Evolutionary conservation across 2,329 filamentous ascomycete genomes (phyloP), one percentile per base, ranked within the genome.

Genomic region (Stenocarpella maydis): DNA sequence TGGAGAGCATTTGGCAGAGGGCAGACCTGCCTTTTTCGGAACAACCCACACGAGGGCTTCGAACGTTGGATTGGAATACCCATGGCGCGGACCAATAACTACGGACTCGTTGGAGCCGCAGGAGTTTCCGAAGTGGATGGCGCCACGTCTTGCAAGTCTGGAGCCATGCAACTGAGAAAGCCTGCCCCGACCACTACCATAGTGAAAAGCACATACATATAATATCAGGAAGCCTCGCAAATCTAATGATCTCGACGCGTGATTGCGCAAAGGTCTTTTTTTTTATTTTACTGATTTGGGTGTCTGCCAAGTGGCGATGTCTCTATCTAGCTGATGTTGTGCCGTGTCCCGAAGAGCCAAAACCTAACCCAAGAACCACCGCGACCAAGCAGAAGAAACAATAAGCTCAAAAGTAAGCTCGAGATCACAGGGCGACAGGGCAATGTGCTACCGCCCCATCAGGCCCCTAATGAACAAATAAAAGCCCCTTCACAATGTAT

Each of bases 381-480:
- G 55, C 55, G 47, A 37, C 14, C 50, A 67, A 52, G 63, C 49
- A 60, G 63, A 52, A 67, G 60, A 66, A 66, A 34, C 52, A 64
- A 54, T 55, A 69, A 58, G 61, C 54, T 64, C 54, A 71, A 65
- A 68, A 67, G 61, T 43, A 69, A 58, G 67, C 54, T 47, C 54
- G 67, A 17, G 61, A 45, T 31, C 52, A 49, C 60, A 61, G 65
- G 61, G 63, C 45, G 28, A 49, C 58, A 47, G 31, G 65, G 70
- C 69, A 72, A 71, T 69, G 68, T 64, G 4, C 55, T 68, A 71
- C 71, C 68, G 70, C 70, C 71, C 72, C 71, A n/a, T 12, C 7
- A 21, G 21, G 39, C 52, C 19, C 64, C 28, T 63, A 66, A 67
- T 52, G 58, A 69, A 67, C 60, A 47, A 69, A 68, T 68, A 69